Percentiles rank a stretch among this genome's conserved stretches.
Evolutionary conservation across 225 moss, liverwort and hornwort species (phyloP).

Genomic region (Ulota crispa): DNA sequence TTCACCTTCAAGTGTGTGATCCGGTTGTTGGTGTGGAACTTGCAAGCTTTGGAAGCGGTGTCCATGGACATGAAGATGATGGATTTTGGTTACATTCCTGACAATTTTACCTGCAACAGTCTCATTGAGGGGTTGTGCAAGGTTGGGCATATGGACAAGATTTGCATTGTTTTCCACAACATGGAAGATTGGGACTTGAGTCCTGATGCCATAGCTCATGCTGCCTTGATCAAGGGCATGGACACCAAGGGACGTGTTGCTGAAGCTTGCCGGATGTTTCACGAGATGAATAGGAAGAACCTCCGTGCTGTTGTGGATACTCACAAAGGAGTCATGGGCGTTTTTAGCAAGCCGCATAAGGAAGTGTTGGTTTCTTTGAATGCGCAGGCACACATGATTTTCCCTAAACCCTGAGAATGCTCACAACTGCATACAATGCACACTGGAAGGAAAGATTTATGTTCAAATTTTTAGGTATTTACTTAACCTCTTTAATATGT

Average conservation of each 20-base stretch:
- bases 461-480: not conserved
- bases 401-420: not conserved
- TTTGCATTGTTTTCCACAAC: slow-evolving; percentile 39
- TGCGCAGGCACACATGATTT: not conserved
- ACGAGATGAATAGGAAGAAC: slow-evolving; percentile 48
- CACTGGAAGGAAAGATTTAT: slow-evolving; percentile 2
- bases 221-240: slow-evolving; percentile 44
- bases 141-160: slow-evolving; percentile 42
- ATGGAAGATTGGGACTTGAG: slow-evolving; percentile 43
- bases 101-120: slow-evolving; percentile 54
- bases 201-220: slow-evolving; percentile 44
- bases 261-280: slow-evolving; percentile 47
- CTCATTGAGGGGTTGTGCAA: slow-evolving; percentile 48
- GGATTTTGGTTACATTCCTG: slow-evolving; percentile 45
- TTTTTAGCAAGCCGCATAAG: slow-evolving; percentile 47
- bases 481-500: not conserved
- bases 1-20: slow-evolving; percentile 53
- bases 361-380: slow-evolving; percentile 18
- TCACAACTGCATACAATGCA: not conserved
- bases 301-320: slow-evolving; percentile 44
- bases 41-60: slow-evolving; percentile 31
- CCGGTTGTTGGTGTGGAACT: slow-evolving; percentile 44
- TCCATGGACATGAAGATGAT: slow-evolving; percentile 38
- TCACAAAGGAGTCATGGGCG: slow-evolving; percentile 49
- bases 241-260: slow-evolving; percentile 42